phyloP scores from a whole-genome alignment of 2,329 filamentous ascomycete species.

The Rhinocladiella similis region DNA sequence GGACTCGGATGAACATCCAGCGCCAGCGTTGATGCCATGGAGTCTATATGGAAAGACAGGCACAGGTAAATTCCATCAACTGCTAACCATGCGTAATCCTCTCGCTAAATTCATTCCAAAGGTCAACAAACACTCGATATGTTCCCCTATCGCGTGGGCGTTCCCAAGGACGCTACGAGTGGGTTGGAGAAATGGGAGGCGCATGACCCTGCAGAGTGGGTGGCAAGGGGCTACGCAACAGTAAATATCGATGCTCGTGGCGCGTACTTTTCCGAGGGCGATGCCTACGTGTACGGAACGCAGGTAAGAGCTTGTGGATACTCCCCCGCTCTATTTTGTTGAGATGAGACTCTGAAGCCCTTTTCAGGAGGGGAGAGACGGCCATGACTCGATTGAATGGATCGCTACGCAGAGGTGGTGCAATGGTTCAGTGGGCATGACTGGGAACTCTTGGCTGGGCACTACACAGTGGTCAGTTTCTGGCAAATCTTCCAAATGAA shows the following conservation, averaged over 20 bases:
- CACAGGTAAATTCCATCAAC: conserved; percentile 7
- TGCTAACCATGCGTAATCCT: conserved; percentile 21
- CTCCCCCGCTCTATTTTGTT: too few relatives aligned
- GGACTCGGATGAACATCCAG: not conserved
- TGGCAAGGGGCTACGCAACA: conserved; percentile 31
- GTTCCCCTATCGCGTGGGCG: conserved; percentile 19
- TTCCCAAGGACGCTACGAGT: conserved; percentile 9
- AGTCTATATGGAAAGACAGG: conserved; percentile 34
- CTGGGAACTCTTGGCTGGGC: conserved; percentile 46
- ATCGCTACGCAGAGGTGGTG: conserved; percentile 47
- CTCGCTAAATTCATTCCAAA: conserved; percentile 5
- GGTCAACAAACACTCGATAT: conserved; percentile 32
- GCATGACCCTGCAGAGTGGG: conserved; percentile 34
- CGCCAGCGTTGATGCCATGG: conserved; percentile 33
- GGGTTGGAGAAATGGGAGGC: conserved; percentile 27
- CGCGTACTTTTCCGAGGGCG: conserved; percentile 29
- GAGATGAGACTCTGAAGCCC: too few relatives aligned
- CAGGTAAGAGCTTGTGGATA: too few relatives aligned
- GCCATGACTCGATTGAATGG: conserved; percentile 46
- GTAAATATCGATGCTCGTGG: conserved; percentile 33
- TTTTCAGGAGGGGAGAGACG: conserved; percentile 47
- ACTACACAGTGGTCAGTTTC: conserved; percentile 45
- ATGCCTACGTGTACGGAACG: conserved; percentile 37
- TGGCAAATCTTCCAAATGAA: too few relatives aligned
- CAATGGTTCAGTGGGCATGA: conserved; percentile 44